Percentiles rank a stretch among this genome's conserved stretches.
phyloP scores from a whole-genome alignment of 23 red algal species.

The Chondrus crispus region DNA sequence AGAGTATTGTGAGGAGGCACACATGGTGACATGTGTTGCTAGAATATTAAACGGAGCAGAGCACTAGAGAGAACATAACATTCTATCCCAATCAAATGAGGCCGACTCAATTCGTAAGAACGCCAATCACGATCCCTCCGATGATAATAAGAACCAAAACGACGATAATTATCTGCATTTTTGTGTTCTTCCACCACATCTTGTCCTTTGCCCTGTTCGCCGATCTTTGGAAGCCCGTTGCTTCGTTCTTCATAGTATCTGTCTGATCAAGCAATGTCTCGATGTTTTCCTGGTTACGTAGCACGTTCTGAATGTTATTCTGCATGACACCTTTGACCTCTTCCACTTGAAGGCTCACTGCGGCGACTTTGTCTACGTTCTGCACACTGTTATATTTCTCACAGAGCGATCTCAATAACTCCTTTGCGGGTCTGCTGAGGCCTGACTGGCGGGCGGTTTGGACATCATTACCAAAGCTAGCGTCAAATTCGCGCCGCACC shows the following conservation, averaged over 20 bases:
- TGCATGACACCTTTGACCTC: conserved; percentile 91
- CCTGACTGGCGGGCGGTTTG: conserved; percentile 31
- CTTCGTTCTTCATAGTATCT: conserved; percentile 84
- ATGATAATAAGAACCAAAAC: conserved; percentile 66
- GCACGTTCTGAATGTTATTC: conserved; percentile 78
- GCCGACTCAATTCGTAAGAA: too few species aligned
- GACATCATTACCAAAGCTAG: conserved; percentile 50
- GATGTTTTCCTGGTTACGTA: conserved; percentile 80
- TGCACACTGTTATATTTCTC: conserved; percentile 56
- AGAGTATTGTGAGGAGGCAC: too few species aligned
- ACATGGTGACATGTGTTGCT: too few species aligned
- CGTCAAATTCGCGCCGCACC: conserved; percentile 69
- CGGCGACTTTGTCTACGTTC: conserved; percentile 76
- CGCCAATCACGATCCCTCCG: conserved; percentile 47
- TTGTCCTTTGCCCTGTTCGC: conserved; percentile 78
- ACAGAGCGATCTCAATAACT: conserved; percentile 48
- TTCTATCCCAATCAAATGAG: too few species aligned
- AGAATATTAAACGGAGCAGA: too few species aligned
- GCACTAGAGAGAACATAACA: too few species aligned
- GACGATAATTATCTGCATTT: conserved; percentile 59
- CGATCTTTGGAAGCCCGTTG: conserved; percentile 70
- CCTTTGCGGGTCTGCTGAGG: conserved; percentile 43
- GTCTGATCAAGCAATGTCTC: conserved; percentile 78
- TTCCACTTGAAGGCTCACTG: conserved; percentile 75
- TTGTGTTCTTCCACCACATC: conserved; percentile 85